phyloP scores from a whole-genome alignment of 1,284 basidiomycete genomes.

The Leccinum variabile region DNA sequence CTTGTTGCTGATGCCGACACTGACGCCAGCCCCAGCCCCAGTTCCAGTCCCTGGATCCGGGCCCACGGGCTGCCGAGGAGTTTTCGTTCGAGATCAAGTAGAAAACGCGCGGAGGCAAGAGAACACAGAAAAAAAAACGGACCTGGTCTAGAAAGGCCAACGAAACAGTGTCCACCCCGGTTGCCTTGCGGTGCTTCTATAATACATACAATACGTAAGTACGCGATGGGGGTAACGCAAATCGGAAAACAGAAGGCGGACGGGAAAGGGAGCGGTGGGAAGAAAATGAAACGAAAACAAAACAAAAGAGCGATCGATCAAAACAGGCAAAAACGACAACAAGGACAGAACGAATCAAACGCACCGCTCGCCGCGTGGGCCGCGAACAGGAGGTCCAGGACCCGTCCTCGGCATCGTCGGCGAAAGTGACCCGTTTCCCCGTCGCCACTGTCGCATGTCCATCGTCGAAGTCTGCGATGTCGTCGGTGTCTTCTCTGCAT shows the following conservation, averaged over 20 bases:
- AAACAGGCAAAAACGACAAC: neutral
- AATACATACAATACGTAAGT: neutral
- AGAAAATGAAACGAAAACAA: neutral
- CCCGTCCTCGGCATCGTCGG: slow-evolving; percentile 26
- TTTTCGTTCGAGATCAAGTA: slow-evolving; percentile 4
- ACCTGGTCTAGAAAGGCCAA: slow-evolving; percentile 26
- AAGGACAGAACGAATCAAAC: slow-evolving; percentile 5
- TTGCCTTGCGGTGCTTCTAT: slow-evolving; percentile 28
- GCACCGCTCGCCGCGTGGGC: slow-evolving; percentile 33
- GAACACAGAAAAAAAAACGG: slow-evolving; percentile 4
- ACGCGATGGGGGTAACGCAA: neutral
- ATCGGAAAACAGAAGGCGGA: neutral
- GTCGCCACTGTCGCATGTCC: slow-evolving; percentile 16
- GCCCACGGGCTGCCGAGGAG: slow-evolving; percentile 5
- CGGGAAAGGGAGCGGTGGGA: neutral
- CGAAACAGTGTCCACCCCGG: slow-evolving; percentile 14
- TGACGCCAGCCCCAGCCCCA: neutral
- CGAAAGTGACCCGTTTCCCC: slow-evolving; percentile 29
- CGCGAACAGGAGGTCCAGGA: slow-evolving; percentile 13
- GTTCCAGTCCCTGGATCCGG: slow-evolving; percentile 1
- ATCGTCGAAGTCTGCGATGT: slow-evolving; percentile 29
- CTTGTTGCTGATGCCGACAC: slow-evolving; percentile 12
- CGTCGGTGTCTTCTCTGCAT: slow-evolving; percentile 32
- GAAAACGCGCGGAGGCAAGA: neutral
- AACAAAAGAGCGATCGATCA: slow-evolving; percentile 4